Conservation (phyloP, 2,329 filamentous ascomycete species). For the Aspergillus bombycis region DNA sequence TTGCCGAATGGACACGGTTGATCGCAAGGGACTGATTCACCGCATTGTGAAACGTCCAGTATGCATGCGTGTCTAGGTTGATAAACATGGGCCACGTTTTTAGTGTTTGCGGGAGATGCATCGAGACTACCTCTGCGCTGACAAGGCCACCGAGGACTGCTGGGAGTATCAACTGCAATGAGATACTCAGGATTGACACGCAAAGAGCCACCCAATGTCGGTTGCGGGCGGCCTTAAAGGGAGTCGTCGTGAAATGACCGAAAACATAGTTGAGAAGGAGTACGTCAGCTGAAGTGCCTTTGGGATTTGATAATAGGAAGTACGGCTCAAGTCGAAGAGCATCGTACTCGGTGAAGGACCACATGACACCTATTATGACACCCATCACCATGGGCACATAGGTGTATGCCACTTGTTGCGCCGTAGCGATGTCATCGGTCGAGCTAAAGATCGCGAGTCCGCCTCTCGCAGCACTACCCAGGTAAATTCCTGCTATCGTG, state of each 20-base stretch:
- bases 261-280: conserved; percentile 13
- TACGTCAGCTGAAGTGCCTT: conserved; percentile 10
- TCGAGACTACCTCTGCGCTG: conserved; percentile 8
- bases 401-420: conserved; percentile 8
- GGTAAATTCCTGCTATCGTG: conserved; percentile 3
- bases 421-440: conserved; percentile 4
- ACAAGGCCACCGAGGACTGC: conserved; percentile 6
- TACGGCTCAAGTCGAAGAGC: conserved; percentile 14
- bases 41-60: neutral
- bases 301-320: conserved; percentile 10
- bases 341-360: conserved; percentile 13
- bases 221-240: conserved; percentile 8
- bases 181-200: conserved; percentile 12
- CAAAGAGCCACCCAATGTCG: conserved; percentile 11
- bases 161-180: conserved; percentile 9
- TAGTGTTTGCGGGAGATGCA: conserved; percentile 4
- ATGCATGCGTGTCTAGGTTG: conserved; percentile 2
- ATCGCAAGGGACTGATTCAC: neutral
- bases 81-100: conserved; percentile 10
- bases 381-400: conserved; percentile 10
- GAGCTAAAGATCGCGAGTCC: conserved; percentile 8
- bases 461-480: conserved; percentile 8
- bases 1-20: neutral
- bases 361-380: conserved; percentile 9
- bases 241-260: conserved; percentile 12